Evolutionary conservation across 176 grass and related monocot genomes (phyloP).

Genomic region (Phyllostachys edulis): DNA sequence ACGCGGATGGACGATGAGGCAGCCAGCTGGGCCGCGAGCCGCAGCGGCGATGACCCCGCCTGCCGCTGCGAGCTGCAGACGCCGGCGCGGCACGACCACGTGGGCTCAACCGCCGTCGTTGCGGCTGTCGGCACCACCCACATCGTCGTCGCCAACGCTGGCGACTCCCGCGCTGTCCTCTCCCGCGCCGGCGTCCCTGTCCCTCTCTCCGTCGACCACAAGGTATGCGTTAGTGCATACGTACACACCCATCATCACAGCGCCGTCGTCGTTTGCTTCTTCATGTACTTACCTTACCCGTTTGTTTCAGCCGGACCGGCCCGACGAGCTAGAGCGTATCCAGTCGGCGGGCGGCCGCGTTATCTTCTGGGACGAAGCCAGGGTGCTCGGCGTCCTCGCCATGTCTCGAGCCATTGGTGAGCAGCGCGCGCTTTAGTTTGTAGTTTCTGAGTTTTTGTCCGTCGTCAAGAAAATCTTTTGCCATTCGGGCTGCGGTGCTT

Average conservation of each 20-base stretch:
- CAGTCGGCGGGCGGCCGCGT: conserved; percentile 54
- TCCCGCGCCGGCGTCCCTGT: conserved; percentile 51
- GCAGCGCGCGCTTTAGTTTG: not conserved
- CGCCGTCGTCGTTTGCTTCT: not conserved
- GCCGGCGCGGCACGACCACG: conserved; percentile 53
- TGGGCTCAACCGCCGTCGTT: conserved; percentile 63
- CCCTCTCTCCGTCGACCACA: conserved; percentile 65
- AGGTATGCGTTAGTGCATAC: conserved; percentile 22
- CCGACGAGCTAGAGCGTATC: conserved; percentile 65
- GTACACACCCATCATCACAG: not conserved
- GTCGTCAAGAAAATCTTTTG: not conserved
- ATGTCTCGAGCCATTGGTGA: conserved; percentile 78
- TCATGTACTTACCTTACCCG: not conserved
- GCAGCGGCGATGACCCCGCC: not conserved
- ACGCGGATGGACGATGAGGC: conserved; percentile 53
- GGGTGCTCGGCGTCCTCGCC: conserved; percentile 73
- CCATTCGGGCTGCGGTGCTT: not conserved
- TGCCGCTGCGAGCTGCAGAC: conserved; percentile 65
- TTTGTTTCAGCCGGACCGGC: conserved; percentile 57
- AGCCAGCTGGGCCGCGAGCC: not conserved
- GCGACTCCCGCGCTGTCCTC: conserved; percentile 70
- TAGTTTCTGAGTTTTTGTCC: not conserved
- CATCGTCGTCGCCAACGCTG: conserved; percentile 64
- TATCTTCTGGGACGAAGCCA: conserved; percentile 68
- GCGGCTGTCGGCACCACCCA: conserved; percentile 41